These are phyloP conservation scores for Coccomyxa subellipsoidea DNA, from an alignment of 163 green algal genomes.

Conservation along the genomic window DNA sequence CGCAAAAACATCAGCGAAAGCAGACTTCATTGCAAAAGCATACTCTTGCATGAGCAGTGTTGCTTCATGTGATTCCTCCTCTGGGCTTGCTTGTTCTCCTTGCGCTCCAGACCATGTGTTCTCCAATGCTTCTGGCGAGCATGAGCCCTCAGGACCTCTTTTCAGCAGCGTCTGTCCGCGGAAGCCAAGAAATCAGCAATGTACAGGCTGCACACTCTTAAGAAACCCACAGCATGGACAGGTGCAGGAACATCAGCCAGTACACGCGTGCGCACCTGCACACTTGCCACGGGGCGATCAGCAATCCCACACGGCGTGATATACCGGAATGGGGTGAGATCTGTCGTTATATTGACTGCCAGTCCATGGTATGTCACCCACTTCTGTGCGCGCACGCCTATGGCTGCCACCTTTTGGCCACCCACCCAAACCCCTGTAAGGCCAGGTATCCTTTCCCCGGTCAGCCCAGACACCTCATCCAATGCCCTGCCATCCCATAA, in stretches of 20 bases:
- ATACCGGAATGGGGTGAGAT: constrained; percentile 71
- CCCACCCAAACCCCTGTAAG: constrained; percentile 94
- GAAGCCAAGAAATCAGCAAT: constrained; percentile 8
- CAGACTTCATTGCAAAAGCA: constrained; percentile 49
- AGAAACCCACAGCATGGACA: not conserved
- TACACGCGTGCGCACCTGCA: not conserved
- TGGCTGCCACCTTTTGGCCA: constrained; percentile 87
- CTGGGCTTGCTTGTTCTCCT: not conserved
- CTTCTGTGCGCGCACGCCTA: constrained; percentile 83
- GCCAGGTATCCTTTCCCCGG: constrained; percentile 66
- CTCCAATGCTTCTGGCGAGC: not conserved
- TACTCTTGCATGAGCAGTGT: constrained; percentile 59
- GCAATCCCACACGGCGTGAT: constrained; percentile 96
- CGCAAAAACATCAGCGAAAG: constrained; percentile 57
- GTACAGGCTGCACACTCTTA: not conserved
- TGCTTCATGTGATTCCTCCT: not conserved
- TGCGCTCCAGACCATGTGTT: not conserved
- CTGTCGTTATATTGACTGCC: constrained; percentile 87
- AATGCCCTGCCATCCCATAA: constrained; percentile 43
- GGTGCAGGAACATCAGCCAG: too few species aligned
- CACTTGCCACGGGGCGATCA: constrained; percentile 56
- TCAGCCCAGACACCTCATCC: constrained; percentile 67
- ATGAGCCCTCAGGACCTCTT: not conserved
- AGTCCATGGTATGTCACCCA: constrained; percentile 97
- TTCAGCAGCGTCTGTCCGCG: not conserved